Evolutionary conservation across 2,329 filamentous ascomycete genomes (phyloP).

Genomic region (Trichoderma koningiopsis): DNA sequence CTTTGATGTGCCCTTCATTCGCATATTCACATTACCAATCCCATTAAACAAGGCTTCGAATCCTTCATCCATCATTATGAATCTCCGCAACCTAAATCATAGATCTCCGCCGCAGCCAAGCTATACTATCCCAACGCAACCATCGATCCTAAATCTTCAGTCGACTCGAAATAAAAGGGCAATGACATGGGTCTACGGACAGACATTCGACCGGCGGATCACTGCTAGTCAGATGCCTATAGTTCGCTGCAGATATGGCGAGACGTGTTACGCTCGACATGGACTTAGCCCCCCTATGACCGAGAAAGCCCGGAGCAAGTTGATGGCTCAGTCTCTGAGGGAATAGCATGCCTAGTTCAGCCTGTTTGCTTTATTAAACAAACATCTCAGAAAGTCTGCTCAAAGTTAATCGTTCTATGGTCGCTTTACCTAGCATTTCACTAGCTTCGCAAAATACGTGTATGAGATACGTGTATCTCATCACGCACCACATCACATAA

Average conservation of each 20-base stretch:
- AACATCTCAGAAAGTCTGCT: not conserved
- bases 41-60: not conserved
- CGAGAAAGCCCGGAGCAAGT: not conserved
- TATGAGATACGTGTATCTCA: not conserved
- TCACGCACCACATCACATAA: not conserved
- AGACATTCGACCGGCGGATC: slow-evolving; percentile 4
- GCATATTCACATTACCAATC: not conserved
- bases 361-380: not conserved
- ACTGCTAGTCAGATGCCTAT: not conserved
- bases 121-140: not conserved
- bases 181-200: not conserved
- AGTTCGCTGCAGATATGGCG: not conserved
- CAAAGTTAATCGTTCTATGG: not conserved
- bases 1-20: not conserved
- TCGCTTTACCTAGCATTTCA: not conserved
- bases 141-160: not conserved
- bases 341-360: not conserved
- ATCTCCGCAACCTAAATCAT: not conserved
- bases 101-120: not conserved
- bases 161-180: not conserved
- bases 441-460: not conserved
- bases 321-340: not conserved
- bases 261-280: not conserved
- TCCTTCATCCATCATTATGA: not conserved
- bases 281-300: not conserved